phyloP scores from a whole-genome alignment of 1,139 yeast genomes.

The Arxiozyma slooffiae region DNA sequence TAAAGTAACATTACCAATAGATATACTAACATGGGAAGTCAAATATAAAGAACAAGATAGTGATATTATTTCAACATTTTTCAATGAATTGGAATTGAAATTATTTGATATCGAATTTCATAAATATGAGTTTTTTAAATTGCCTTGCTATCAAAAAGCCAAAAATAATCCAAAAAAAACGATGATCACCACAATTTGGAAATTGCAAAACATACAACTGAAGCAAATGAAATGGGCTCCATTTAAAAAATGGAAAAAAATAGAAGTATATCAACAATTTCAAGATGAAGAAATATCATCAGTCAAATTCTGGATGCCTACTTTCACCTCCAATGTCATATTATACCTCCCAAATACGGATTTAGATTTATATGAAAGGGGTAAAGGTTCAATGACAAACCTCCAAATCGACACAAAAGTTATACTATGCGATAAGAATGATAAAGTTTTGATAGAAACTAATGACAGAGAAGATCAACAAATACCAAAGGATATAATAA shows the following conservation, averaged over 20 bases:
- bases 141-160: not conserved
- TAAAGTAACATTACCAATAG: not conserved
- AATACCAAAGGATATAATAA: not conserved
- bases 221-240: slow-evolving; percentile 19
- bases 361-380: not conserved
- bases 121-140: slow-evolving; percentile 15
- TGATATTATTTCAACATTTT: not conserved
- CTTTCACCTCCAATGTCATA: not conserved
- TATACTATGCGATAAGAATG: not conserved
- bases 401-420: not conserved
- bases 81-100: slow-evolving; percentile 2
- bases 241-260: slow-evolving; percentile 5
- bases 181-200: slow-evolving; percentile 10
- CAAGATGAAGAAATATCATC: not conserved
- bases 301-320: not conserved
- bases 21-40: not conserved
- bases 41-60: not conserved
- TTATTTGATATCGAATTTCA: slow-evolving; percentile 14
- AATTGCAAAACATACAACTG: slow-evolving; percentile 8
- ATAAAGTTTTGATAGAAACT: not conserved
- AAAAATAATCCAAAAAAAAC: not conserved
- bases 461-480: not conserved
- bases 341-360: not conserved
- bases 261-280: not conserved
- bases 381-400: not conserved